Evolutionary conservation across 164 flowering plant genomes (phyloP).

Genomic region (Vitis riparia): DNA sequence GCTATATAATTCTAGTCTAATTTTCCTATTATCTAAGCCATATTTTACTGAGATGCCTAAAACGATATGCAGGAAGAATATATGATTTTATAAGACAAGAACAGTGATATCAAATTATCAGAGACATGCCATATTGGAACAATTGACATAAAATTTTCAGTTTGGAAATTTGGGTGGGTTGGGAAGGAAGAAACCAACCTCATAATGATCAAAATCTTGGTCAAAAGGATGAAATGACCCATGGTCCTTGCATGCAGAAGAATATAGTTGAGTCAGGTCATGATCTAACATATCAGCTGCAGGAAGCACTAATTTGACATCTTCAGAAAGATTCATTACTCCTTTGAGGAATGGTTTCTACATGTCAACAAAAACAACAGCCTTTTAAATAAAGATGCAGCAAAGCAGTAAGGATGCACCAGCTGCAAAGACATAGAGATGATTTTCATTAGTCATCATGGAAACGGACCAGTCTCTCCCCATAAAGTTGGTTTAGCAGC

Average conservation of each 20-base stretch:
- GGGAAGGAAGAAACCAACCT: slow-evolving; percentile 35
- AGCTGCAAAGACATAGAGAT: slow-evolving; percentile 7
- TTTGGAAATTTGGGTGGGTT: not conserved
- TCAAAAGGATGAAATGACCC: slow-evolving; percentile 8
- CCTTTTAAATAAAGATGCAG: not conserved
- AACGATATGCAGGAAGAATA: too few species aligned
- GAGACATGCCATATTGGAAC: too few species aligned
- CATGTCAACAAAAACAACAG: slow-evolving; percentile 12
- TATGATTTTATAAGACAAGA: too few species aligned
- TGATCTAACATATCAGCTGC: slow-evolving; percentile 68
- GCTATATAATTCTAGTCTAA: too few species aligned
- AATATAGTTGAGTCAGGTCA: slow-evolving; percentile 39
- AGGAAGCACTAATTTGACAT: slow-evolving; percentile 64
- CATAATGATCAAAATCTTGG: slow-evolving; percentile 47
- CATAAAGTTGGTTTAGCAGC: slow-evolving; percentile 57
- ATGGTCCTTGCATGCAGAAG: slow-evolving; percentile 35
- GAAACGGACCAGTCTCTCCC: slow-evolving; percentile 69
- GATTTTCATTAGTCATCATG: not conserved
- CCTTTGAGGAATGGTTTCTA: slow-evolving; percentile 70
- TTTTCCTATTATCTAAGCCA: too few species aligned
- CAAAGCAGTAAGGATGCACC: not conserved
- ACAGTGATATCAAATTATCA: too few species aligned
- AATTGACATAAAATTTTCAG: not conserved
- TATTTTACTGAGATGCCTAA: too few species aligned
- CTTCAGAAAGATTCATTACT: slow-evolving; percentile 59